phyloP scores from a whole-genome alignment of 2,329 filamentous ascomycete genomes.

The Fusarium tjaetaba region DNA sequence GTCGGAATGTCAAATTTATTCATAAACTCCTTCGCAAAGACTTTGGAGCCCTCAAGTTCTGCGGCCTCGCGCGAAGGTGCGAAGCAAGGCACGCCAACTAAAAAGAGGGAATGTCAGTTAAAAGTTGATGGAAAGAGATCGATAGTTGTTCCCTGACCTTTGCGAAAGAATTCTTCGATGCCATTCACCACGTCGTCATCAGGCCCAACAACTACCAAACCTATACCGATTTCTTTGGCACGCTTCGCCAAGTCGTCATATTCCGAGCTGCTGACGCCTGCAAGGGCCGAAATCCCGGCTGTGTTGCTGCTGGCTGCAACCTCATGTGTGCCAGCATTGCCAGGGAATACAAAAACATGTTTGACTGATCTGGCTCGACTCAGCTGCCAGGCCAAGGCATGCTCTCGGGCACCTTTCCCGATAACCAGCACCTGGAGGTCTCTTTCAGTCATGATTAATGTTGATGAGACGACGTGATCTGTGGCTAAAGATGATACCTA shows the following conservation, averaged over 20 bases:
- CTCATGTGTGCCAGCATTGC: conserved; percentile 73
- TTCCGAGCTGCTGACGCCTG: conserved; percentile 58
- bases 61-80: conserved; percentile 76
- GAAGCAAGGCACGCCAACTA: conserved; percentile 69
- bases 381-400: conserved; percentile 80
- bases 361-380: conserved; percentile 70
- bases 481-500: not conserved
- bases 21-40: conserved; percentile 85
- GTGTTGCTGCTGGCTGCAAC: conserved; percentile 44
- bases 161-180: conserved; percentile 73
- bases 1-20: conserved; percentile 76
- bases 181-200: conserved; percentile 79
- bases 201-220: conserved; percentile 77
- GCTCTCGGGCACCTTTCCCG: conserved; percentile 79
- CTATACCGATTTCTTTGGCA: conserved; percentile 68
- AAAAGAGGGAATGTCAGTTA: conserved; percentile 38
- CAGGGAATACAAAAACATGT: conserved; percentile 63
- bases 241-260: conserved; percentile 70
- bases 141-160: not conserved
- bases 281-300: conserved; percentile 68
- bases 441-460: not conserved
- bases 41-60: conserved; percentile 80
- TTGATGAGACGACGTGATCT: too few relatives aligned
- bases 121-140: fast-evolving
- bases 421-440: conserved; percentile 67